Evolutionary conservation across 2,329 filamentous ascomycete genomes (phyloP), one percentile per base, ranked within the genome.

Genomic region (Fusarium concolor): DNA sequence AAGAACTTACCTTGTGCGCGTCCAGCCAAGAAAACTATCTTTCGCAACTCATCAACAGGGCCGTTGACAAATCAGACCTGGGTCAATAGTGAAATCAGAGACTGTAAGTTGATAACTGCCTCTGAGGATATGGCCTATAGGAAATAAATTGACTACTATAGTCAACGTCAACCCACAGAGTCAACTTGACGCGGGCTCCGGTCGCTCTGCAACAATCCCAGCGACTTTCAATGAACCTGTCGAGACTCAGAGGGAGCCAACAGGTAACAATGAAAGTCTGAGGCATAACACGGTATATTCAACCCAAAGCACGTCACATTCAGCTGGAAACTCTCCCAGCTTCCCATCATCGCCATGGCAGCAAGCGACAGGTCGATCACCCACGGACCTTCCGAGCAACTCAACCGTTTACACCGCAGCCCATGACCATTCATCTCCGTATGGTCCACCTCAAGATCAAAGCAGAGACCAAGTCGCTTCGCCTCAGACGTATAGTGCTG

Each of bases 51-150:
- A 12, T 76, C 78, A 0, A 69, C 72, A 2, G 75, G 74, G 33
- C 73, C 71, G 10, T 77, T 81, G 41, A 74, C 72, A 6, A 72
- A 77, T 51, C 78, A 80, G 65, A 73, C 76, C 56, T 80, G 78
- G 79, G 78, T 80, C 10, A 77, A 75, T 10, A 79, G 76, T 41
- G 72, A 76, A 29, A 74, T 77, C 1, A 73, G 70, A 46, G 71
- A 79, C 31, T 80, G 79, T 80, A 56, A 55, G 78, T 68, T 11
- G 7, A 28, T 9, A 9, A 9, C 10, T 2, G 7, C 8, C 17
- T 6, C 15, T n/a, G 2, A 12, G 0, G 17, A 2, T 4, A 6
- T 15, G 2, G 0, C 12, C 12, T 10, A 12, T 29, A 5, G 4
- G 10, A 22, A 2, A 5, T 2, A 10, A 7, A 22, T 10, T 58